Evolutionary conservation across 176 grass and related monocot species (phyloP).

Genomic region (Poa annua): DNA sequence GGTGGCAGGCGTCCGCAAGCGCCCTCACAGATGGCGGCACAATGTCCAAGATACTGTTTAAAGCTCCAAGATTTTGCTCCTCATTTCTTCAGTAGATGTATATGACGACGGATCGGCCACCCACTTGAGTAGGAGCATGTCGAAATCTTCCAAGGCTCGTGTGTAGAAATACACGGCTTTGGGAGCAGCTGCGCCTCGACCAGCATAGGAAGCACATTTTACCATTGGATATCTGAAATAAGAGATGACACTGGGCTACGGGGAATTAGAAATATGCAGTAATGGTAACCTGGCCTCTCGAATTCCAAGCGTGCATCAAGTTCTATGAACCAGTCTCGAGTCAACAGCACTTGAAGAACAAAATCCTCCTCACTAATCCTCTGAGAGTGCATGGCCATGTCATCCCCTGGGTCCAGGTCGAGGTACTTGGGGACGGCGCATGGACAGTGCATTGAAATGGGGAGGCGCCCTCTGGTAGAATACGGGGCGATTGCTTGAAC

Average conservation of each 20-base stretch:
- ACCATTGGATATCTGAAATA: not conserved
- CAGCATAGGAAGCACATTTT: no score
- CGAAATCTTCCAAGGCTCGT: constrained; percentile 1
- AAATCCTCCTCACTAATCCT: not conserved
- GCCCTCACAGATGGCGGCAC: not conserved
- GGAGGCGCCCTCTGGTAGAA: not conserved
- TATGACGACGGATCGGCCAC: not conserved
- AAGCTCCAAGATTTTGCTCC: not conserved
- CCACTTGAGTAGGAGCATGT: not conserved
- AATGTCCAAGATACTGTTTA: not conserved
- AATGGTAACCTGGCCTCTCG: no score
- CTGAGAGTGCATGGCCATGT: not conserved
- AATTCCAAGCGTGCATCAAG: not conserved
- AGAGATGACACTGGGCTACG: no score
- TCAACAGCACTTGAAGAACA: not conserved
- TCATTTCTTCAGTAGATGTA: not conserved
- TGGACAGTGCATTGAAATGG: not conserved
- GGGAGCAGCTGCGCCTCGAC: not conserved
- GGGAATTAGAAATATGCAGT: no score
- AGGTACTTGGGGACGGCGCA: constrained; percentile 2
- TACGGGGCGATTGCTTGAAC: not conserved
- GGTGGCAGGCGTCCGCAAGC: not conserved
- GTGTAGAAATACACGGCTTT: not conserved
- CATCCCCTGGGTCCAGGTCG: not conserved
- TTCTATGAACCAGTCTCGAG: constrained; percentile 18